Evolutionary conservation across 148 eudicot genomes (phyloP).

Genomic region (Bassia scoparia): DNA sequence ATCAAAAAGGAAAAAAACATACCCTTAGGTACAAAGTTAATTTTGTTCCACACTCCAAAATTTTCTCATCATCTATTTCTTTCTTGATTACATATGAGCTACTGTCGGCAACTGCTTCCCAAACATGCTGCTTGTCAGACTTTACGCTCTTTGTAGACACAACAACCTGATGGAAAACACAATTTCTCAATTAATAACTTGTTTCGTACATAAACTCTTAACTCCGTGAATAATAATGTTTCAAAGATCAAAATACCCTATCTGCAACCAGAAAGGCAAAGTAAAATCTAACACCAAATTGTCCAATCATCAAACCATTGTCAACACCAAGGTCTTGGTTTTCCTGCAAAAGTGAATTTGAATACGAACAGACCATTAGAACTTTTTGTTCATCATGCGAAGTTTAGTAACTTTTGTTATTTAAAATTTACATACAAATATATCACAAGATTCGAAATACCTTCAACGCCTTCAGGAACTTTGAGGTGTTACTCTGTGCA

Average conservation of each 20-base stretch:
- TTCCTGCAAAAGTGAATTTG: constrained; percentile 47
- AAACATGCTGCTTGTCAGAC: constrained; percentile 85
- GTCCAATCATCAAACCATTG: constrained; percentile 89
- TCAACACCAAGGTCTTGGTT: constrained; percentile 84
- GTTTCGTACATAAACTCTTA: not conserved
- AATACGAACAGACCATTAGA: not conserved
- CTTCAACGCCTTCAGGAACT: constrained; percentile 83
- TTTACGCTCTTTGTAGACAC: constrained; percentile 91
- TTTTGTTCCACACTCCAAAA: constrained; percentile 74
- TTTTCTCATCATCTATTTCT: constrained; percentile 50
- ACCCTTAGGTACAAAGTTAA: constrained; percentile 83
- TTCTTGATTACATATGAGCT: constrained; percentile 76
- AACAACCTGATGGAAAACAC: constrained; percentile 48
- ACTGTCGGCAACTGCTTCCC: constrained; percentile 93
- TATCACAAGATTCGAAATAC: constrained; percentile 31
- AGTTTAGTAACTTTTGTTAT: not conserved
- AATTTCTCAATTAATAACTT: not conserved
- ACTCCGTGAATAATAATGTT: not conserved
- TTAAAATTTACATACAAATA: too few species aligned
- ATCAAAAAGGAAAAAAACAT: constrained; percentile 16
- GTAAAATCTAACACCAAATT: constrained; percentile 99
- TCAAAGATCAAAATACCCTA: constrained; percentile 40
- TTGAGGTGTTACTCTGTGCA: constrained; percentile 99
- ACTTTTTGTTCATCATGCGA: too few species aligned
- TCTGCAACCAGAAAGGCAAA: constrained; percentile 99